These are phyloP conservation scores for Funneliformis mosseae DNA, from an alignment of 192 early-diverging fungal species.

Conservation along the genomic window DNA sequence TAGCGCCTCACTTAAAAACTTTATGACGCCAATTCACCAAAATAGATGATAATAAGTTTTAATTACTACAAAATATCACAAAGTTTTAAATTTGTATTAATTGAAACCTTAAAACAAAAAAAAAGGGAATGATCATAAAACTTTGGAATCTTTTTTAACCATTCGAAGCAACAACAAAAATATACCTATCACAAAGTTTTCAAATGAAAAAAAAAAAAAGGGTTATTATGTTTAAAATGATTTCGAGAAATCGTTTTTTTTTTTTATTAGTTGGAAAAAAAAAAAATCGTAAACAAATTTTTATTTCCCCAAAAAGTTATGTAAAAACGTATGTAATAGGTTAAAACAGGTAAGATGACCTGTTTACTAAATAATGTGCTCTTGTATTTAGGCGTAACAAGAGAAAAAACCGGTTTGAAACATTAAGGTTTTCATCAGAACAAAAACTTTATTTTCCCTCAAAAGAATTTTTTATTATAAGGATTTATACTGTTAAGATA, in stretches of 20 bases:
- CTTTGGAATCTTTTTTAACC: too few species aligned
- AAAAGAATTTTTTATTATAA: too few species aligned
- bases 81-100: not conserved
- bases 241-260: too few species aligned
- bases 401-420: not conserved
- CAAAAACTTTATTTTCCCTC: too few species aligned
- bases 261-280: too few species aligned
- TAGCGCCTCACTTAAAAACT: not conserved
- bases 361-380: not conserved
- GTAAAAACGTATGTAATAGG: not conserved
- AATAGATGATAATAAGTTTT: not conserved
- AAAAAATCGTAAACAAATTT: too few species aligned
- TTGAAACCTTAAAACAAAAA: not conserved
- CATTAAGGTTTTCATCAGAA: not conserved
- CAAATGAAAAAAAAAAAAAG: too few species aligned
- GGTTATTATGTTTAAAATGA: too few species aligned
- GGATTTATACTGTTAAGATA: too few species aligned
- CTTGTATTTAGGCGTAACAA: not conserved
- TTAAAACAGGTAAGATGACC: not conserved
- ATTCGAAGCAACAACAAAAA: too few species aligned
- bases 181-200: too few species aligned
- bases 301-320: not conserved
- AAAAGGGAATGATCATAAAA: too few species aligned
- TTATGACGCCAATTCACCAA: not conserved
- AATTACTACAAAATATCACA: not conserved